phyloP scores from a whole-genome alignment of 148 eudicot genomes.

The Persicaria tinctoria region DNA sequence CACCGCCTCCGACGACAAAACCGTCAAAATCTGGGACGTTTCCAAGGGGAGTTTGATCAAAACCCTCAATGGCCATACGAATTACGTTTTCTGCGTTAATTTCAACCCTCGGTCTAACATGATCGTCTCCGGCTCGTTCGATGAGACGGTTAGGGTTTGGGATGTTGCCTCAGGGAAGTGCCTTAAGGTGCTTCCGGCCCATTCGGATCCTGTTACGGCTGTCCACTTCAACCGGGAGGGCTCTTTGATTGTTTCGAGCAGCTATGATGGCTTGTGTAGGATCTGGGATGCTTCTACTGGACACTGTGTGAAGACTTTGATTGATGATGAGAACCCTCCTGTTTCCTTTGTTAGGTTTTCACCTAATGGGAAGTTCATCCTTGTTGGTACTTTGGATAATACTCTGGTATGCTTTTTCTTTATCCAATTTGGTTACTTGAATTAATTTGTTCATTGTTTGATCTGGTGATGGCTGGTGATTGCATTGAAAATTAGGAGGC shows the following conservation, averaged over 20 bases:
- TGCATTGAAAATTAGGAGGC: not conserved
- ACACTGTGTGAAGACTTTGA: slow-evolving; percentile 89
- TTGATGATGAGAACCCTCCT: slow-evolving; percentile 94
- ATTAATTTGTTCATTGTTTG: not conserved
- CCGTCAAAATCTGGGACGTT: slow-evolving; percentile 60
- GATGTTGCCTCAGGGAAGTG: slow-evolving; percentile 79
- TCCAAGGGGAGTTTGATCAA: slow-evolving; percentile 41
- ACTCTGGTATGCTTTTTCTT: slow-evolving; percentile 46
- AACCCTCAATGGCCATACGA: slow-evolving; percentile 75
- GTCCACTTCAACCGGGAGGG: slow-evolving; percentile 75
- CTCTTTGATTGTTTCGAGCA: slow-evolving; percentile 68
- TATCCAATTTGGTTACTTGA: not conserved
- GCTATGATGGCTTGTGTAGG: slow-evolving; percentile 87
- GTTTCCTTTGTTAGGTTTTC: slow-evolving; percentile 84
- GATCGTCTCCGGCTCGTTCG: slow-evolving; percentile 73
- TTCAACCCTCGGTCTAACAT: slow-evolving; percentile 79
- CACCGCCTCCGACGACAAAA: slow-evolving; percentile 82
- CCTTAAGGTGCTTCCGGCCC: slow-evolving; percentile 79
- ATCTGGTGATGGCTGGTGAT: not conserved
- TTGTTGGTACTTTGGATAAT: slow-evolving; percentile 87
- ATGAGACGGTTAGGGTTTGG: slow-evolving; percentile 95
- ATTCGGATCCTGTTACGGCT: slow-evolving; percentile 85
- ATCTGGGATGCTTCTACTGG: slow-evolving; percentile 95
- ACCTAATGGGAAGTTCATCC: slow-evolving; percentile 89
- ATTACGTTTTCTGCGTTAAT: slow-evolving; percentile 66